Evolutionary conservation across 257 asterid genomes (phyloP).

Genomic region (Gardenia jasminoides): DNA sequence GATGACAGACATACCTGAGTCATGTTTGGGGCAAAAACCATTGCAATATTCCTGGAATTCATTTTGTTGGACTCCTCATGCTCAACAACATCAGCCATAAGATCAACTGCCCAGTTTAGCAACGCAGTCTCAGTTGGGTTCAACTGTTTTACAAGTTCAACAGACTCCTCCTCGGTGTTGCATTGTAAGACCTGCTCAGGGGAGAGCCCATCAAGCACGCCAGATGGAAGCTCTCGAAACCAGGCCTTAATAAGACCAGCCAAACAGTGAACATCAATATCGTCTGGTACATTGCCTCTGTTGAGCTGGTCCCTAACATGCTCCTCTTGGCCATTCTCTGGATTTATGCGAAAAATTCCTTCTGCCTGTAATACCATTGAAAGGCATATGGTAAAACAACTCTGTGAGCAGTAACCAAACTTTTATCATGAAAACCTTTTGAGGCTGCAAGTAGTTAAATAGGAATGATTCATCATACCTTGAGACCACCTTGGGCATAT

Average conservation of each 20-base stretch:
- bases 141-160: constrained; percentile 65
- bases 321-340: constrained; percentile 89
- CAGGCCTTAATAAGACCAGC: constrained; percentile 96
- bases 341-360: constrained; percentile 93
- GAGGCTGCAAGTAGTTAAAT: constrained; percentile 1
- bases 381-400: constrained; percentile 12
- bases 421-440: neutral
- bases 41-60: constrained; percentile 93
- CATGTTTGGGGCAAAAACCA: constrained; percentile 98
- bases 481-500: constrained; percentile 73
- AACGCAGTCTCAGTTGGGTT: constrained; percentile 74
- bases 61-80: constrained; percentile 87
- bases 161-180: constrained; percentile 74
- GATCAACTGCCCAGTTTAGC: constrained; percentile 91
- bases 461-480: constrained; percentile 40
- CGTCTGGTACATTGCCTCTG: constrained; percentile 81
- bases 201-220: constrained; percentile 87
- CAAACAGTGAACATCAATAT: constrained; percentile 89
- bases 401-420: neutral
- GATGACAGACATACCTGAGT: constrained; percentile 53
- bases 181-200: constrained; percentile 81
- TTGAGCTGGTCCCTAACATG: constrained; percentile 87
- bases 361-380: constrained; percentile 59
- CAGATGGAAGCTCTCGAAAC: constrained; percentile 89
- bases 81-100: constrained; percentile 98